Base-by-base conservation (phyloP, 139 green algal species). In the Picochlorum sp. region DNA sequence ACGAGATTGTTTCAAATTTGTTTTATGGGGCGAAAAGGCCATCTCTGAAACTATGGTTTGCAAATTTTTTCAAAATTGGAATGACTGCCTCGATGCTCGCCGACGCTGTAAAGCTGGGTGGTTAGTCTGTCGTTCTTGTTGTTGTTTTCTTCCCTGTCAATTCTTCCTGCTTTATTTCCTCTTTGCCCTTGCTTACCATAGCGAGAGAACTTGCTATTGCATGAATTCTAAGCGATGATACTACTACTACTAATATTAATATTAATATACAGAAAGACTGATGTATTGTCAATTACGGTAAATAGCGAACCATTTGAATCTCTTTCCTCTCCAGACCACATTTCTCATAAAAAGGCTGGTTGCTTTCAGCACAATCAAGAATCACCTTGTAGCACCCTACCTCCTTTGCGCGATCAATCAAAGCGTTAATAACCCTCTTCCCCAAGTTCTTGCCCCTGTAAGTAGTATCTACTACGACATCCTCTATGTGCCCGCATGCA, bases 331-430 rank as follows among this genome's bases (percentile, higher is more conserved):
- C 64, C 5, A 95, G 77, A 3, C 90, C 90, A 47, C 78, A 90
- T 61, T 95, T 96, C 18, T 85, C 79, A 53, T 97, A 97, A 64
- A 97, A 97, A 0, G 61, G 7, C 9, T 76, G 70, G 45, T 96
- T 96, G 26, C 67, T 49, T 56, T 96, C 86, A n/a, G 64, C 68
- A 70, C 91, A 98, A 67, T 96, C 89, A 58, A 97, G 70, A 41
- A 97, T 96, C 1, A 93, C 73, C 66, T 98, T 96, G 73, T 96
- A 96, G 74, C 89, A 96, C 10, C 83, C 83, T 8, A 44, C 12
- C 28, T 54, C 14, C 40, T 78, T 59, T 29, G 41, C 52, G 12
- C 65, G 56, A 0, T 69, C 44, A n/a, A 81, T 45, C 40, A 92
- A 64, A 12, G 70, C 75, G 7, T 72, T 67, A 9, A 95, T 77